A percentile compares a stretch with the other conserved stretches of the same genome.
phyloP scores from a whole-genome alignment of 208 protist genomes.

The Balamuthia mandrillaris region DNA sequence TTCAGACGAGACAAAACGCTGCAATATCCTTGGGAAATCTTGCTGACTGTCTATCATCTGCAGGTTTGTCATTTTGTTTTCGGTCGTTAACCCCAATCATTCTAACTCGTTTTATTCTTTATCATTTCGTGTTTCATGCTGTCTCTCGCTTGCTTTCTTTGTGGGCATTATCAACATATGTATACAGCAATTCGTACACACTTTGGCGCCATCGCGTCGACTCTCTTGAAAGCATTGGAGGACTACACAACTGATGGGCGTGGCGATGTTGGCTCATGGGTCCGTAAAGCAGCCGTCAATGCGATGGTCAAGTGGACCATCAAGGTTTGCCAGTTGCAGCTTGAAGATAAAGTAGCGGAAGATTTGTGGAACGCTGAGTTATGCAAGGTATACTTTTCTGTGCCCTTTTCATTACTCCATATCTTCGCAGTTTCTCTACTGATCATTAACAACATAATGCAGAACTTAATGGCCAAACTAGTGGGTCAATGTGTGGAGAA shows the following conservation, averaged over 20 bases:
- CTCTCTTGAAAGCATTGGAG: not conserved
- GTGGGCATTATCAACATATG: not conserved
- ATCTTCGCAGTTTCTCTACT: not conserved
- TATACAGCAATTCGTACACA: not conserved
- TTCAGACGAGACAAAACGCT: not conserved
- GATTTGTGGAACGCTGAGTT: not conserved
- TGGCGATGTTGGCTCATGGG: slow-evolving; percentile 94
- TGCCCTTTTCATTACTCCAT: not conserved
- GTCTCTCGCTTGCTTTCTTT: not conserved
- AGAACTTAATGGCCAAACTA: not conserved
- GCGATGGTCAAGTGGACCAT: slow-evolving; percentile 47
- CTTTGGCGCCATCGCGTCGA: not conserved
- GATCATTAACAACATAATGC: not conserved
- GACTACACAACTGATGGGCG: slow-evolving; percentile 92
- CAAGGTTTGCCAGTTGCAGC: not conserved
- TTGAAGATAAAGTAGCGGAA: not conserved
- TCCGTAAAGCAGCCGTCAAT: slow-evolving; percentile 83
- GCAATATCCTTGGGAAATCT: not conserved
- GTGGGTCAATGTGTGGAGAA: not conserved
- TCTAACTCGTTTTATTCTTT: not conserved
- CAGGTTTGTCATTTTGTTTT: not conserved
- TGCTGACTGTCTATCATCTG: too few relatives aligned
- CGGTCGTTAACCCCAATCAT: not conserved
- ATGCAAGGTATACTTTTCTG: not conserved
- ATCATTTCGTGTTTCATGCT: not conserved